Evolutionary conservation across 768 basidiomycete genomes (phyloP), one percentile per base, ranked within the genome.

Genomic region (Russula sp.): DNA sequence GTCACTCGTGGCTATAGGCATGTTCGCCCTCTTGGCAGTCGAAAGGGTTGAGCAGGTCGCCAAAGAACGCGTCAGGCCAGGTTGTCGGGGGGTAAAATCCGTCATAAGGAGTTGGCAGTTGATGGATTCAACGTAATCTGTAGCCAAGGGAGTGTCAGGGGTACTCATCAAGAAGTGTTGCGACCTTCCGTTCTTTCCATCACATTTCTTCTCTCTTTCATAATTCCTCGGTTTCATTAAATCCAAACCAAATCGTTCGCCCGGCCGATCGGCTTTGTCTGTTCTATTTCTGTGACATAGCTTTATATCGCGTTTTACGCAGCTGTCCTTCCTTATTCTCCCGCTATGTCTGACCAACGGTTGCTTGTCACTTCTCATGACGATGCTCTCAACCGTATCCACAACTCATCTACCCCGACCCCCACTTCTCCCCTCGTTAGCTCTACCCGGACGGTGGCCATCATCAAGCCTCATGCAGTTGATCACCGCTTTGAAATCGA

Each of bases 381-480:
- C 29, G 32, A 36, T 25, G 10, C 35, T 35, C 45, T 9, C 32
- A 18, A 41, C 25, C 20, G 16, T 56, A 5, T n/a, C 36, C 45
- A 43, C 48, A 18, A 39, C 39, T 53, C 60, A 7, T 42, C 56
- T 14, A 56, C 45, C 6, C 51, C 63, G 42, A 58, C 59, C 29
- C 60, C 63, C 7, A 45, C 42, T 13, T 66, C 63, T 52, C 52
- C 56, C 32, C 16, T 36, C 22, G 16, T 51, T 36, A 50, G 22
- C 5, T 7, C 59, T 32, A 80, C 80, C n/a, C 80, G 90, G 58
- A 90, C 90, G 0, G 83, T 92, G 54, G 90, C 88, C 18, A 88
- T 92, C 65, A 90, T 93, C 79, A 93, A 92, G 75, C 79, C 79
- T 34, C 85, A 90, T 76, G 89, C 90, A 0, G 75, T 92, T 45